Evolutionary conservation across 2,329 filamentous ascomycete species (phyloP).

Genomic region (Arthroderma uncinatum): DNA sequence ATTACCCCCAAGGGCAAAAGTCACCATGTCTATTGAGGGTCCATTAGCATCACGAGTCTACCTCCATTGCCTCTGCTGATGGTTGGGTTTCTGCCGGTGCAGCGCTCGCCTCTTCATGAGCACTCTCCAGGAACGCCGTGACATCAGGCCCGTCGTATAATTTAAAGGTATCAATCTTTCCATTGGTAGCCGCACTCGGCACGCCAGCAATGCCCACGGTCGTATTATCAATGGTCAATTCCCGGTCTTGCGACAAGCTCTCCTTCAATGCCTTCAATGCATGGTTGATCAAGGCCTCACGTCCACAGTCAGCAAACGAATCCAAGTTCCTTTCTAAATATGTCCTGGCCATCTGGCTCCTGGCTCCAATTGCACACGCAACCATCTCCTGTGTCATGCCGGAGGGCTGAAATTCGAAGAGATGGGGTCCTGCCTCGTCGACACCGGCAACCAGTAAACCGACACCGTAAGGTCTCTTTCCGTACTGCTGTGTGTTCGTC

Average conservation of each 20-base stretch:
- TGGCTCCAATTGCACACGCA: slow-evolving; percentile 88
- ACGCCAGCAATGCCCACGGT: slow-evolving; percentile 75
- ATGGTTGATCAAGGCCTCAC: slow-evolving; percentile 83
- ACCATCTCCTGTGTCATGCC: slow-evolving; percentile 96
- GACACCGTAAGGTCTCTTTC: slow-evolving; percentile 90
- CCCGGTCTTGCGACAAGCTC: slow-evolving; percentile 91
- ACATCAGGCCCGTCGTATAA: slow-evolving; percentile 84
- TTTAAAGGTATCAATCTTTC: slow-evolving; percentile 65
- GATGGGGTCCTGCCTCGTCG: slow-evolving; percentile 84
- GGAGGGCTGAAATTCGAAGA: slow-evolving; percentile 96
- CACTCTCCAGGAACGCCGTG: slow-evolving; percentile 70
- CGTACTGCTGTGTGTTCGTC: slow-evolving; percentile 95
- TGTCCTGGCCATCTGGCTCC: slow-evolving; percentile 94
- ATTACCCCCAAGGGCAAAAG: not conserved
- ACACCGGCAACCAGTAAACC: slow-evolving; percentile 86
- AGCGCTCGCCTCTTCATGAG: slow-evolving; percentile 41
- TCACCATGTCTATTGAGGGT: not conserved
- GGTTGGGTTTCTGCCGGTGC: slow-evolving; percentile 37
- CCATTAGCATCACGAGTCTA: slow-evolving; percentile 35
- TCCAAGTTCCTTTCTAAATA: slow-evolving; percentile 91
- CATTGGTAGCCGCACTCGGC: slow-evolving; percentile 42
- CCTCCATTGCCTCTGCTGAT: slow-evolving; percentile 43
- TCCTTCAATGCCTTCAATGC: slow-evolving; percentile 87
- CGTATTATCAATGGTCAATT: slow-evolving; percentile 93
- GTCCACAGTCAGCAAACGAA: slow-evolving; percentile 60